phyloP scores from a whole-genome alignment of 768 basidiomycete species.

The Hypholoma sublateritium region DNA sequence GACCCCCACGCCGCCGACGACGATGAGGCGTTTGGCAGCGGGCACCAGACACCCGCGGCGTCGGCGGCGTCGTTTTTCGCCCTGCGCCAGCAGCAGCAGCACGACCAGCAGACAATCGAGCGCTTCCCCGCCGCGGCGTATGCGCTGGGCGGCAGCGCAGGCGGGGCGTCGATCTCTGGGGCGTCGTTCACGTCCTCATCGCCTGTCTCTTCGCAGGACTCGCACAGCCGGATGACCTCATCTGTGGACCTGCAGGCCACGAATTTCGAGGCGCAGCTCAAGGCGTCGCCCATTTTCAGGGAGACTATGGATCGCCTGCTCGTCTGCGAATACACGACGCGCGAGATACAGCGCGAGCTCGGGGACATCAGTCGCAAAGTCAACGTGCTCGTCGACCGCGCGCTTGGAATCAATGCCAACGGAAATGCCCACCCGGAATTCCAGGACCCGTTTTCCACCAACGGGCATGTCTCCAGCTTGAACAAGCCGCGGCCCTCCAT shows the following conservation, averaged over 20 bases:
- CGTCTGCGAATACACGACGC: constrained; percentile 66
- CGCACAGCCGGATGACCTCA: constrained; percentile 61
- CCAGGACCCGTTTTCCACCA: constrained; percentile 75
- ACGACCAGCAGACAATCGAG: constrained; percentile 13
- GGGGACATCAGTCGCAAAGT: constrained; percentile 77
- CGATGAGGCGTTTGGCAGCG: constrained; percentile 20
- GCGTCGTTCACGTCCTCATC: constrained; percentile 62
- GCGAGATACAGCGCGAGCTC: constrained; percentile 75
- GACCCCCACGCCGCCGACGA: constrained; percentile 17
- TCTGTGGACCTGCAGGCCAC: constrained; percentile 45
- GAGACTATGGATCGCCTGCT: constrained; percentile 75
- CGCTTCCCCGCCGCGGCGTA: constrained; percentile 1
- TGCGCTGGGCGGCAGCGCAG: too few relatives aligned
- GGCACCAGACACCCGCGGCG: constrained; percentile 22
- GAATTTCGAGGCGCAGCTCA: constrained; percentile 73
- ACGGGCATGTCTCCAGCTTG: constrained; percentile 32
- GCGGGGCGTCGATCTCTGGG: constrained; percentile 19
- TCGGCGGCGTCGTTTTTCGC: constrained; percentile 14
- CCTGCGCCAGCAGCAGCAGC: constrained; percentile 13
- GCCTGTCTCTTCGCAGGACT: constrained; percentile 77
- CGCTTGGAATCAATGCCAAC: constrained; percentile 28
- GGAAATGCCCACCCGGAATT: constrained; percentile 64
- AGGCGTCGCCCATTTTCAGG: constrained; percentile 70
- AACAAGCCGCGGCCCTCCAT: constrained; percentile 59
- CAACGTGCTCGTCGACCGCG: constrained; percentile 70